Evolutionary conservation across 139 green algal species (phyloP), one percentile per base, ranked within the genome.

Genomic region (Bryopsis sp.): DNA sequence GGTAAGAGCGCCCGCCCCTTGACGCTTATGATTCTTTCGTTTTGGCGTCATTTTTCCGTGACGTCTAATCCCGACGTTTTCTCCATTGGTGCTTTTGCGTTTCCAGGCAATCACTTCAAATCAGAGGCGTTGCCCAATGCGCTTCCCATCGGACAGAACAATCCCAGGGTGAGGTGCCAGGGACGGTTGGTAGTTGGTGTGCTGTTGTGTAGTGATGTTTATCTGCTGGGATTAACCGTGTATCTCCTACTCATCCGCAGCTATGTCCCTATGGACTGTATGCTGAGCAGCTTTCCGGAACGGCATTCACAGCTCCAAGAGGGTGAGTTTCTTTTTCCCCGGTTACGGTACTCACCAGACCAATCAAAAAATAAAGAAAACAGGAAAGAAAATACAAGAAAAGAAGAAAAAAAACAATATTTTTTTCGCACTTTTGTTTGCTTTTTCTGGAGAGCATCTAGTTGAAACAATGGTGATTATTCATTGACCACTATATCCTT

Each of bases 261-360:
- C 68, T 84, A 0, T 92, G 86, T 47, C 88, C 92, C 0, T 94
- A 91, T 72, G 84, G 85, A 11, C 74, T 98, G 19, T 98, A 97
- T 60, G 84, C 89, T 0, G 92, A 97, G 81, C 92, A 98, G 78
- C 59, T 98, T 0, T 89, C 77, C 2, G 92, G 92, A 38, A 96
- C 87, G 0, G 84, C 91, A 37, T 98, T 98, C 81, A 97, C 92
- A 24, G 90, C 81, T 1, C 88, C 92, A 0, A 76, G 92, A 0
- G 84, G 71, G 80, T 86, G 69, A 64, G 78, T 61, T 7, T 29
- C 3, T 5, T 46, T 33, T 50, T 32, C 7, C 36, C 33, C 15
- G 33, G 67, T 5, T 1, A 47, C 3, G 22, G 50, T 61, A 7
- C 15, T 36, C 50, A 61, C n/a, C n/a, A n/a, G n/a, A n/a, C n/a